phyloP scores from a whole-genome alignment of 1,139 yeast genomes.

The Geotrichum phurueaensis region DNA sequence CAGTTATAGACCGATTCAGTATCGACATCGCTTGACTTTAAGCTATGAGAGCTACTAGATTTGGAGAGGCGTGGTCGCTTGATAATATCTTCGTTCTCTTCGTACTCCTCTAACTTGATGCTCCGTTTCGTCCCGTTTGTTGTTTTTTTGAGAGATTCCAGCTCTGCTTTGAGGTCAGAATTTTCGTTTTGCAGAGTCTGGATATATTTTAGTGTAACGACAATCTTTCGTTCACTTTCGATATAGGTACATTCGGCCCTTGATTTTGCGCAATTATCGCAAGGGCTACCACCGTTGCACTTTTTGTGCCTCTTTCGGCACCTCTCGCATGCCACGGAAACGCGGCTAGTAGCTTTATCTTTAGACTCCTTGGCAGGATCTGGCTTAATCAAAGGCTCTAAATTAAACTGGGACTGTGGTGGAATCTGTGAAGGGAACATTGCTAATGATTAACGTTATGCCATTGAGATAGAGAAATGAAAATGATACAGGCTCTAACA shows the following conservation, averaged over 20 bases:
- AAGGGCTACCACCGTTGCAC: constrained; percentile 79
- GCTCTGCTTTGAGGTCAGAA: constrained; percentile 46
- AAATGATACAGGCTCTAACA: neutral
- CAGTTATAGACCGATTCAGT: neutral
- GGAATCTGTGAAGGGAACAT: neutral
- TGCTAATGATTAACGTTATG: neutral
- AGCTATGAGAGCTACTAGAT: neutral
- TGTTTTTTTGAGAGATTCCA: neutral
- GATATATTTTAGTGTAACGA: constrained; percentile 68
- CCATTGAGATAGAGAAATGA: neutral
- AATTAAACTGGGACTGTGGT: neutral
- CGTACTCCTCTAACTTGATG: neutral
- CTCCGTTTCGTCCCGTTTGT: neutral
- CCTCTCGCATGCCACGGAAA: constrained; percentile 45
- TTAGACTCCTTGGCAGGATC: neutral
- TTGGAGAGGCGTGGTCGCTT: neutral
- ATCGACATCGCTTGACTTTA: neutral
- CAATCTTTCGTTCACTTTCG: constrained; percentile 72
- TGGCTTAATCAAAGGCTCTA: neutral
- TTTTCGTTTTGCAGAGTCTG: constrained; percentile 64
- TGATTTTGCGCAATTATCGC: constrained; percentile 57
- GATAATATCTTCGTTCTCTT: neutral
- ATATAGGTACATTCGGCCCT: constrained; percentile 64
- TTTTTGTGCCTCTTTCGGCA: constrained; percentile 72
- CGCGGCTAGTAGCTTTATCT: constrained; percentile 6